Evolutionary conservation across 2,329 filamentous ascomycete species (phyloP), one percentile per base, ranked within the genome.

Genomic region (Xylaria polymorpha): DNA sequence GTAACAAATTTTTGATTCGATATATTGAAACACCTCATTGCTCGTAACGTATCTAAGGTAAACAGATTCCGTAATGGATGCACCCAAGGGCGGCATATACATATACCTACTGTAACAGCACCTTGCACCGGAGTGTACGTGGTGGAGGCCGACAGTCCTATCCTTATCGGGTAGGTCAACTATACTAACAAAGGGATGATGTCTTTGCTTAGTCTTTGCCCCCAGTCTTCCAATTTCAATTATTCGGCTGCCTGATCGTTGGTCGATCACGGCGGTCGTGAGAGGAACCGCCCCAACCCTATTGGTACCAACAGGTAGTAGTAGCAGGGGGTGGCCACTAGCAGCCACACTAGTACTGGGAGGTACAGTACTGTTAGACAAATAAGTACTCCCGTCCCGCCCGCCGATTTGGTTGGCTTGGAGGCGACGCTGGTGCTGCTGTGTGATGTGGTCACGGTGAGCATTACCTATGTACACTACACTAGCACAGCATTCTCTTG

Each of bases 81-180:
- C 15, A 29, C 46, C 35, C 25, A n/a, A 53, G 50, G 15, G 14
- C 29, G 15, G 25, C 29, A 53, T 53, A 29, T 35, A n/a, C n/a
- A n/a, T n/a, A n/a, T n/a, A n/a, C n/a, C n/a, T n/a, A n/a, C n/a
- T n/a, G n/a, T n/a, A 35, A 18, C 15, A 37, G 35, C 10, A 37
- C 35, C 35, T 35, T 29, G 25, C 25, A 29, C 25, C 25, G 25
- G 4, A 35, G 18, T 53, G 29, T 35, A 37, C 14, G 35, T 37
- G 22, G 37, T 39, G 37, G 20, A 29, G 39, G 29, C n/a, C 15
- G 53, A 43, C 8, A 20, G 55, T 58, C 37, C 43, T 58, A 29
- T 29, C 55, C 55, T n/a, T 10, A 58, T 58, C n/a, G 55, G 55
- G 55, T 43, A 58, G 55, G 55, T 58, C 55, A 12, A 10, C 37